A percentile compares a stretch with the other conserved stretches of the same genome.
phyloP scores from a whole-genome alignment of 768 basidiomycete genomes.

The Porphyrellus cyaneotinctus region DNA sequence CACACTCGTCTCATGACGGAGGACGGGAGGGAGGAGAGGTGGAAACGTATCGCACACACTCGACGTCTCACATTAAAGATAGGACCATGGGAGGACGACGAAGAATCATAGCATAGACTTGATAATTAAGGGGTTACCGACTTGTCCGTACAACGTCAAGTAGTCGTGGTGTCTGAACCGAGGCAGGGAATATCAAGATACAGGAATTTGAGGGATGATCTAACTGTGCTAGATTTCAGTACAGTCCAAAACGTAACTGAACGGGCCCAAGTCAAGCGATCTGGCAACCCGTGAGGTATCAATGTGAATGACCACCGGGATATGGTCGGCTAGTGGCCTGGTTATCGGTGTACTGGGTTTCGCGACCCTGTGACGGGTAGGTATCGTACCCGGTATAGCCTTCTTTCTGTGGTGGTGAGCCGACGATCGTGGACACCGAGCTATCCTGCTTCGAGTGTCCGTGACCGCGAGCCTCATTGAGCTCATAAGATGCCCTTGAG shows the following conservation, averaged over 20 bases:
- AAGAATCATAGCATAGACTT: constrained; percentile 1
- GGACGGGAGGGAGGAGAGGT: constrained; percentile 21
- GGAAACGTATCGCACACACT: constrained; percentile 24
- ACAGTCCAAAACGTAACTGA: not conserved
- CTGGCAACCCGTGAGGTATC: no score
- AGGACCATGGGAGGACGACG: constrained; percentile 30
- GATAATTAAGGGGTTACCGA: not conserved
- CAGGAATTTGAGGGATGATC: constrained; percentile 11
- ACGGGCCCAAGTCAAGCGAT: no score
- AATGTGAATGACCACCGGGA: constrained; percentile 42
- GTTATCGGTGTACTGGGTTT: constrained; percentile 31
- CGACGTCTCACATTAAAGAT: constrained; percentile 20
- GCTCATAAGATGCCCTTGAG: constrained; percentile 46
- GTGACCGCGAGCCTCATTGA: constrained; percentile 35
- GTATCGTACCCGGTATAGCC: constrained; percentile 28
- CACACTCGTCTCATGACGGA: constrained; percentile 19
- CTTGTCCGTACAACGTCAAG: not conserved
- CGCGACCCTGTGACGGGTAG: constrained; percentile 27
- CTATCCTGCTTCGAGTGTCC: constrained; percentile 55
- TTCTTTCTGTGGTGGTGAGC: constrained; percentile 46
- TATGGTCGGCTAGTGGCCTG: constrained; percentile 35
- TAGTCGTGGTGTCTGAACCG: not conserved
- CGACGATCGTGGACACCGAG: constrained; percentile 54
- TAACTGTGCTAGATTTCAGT: not conserved
- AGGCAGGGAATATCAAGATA: not conserved